These are phyloP conservation scores for Tinospora cordifolia DNA, from an alignment of 164 flowering plant genomes.

Conservation along the genomic window DNA sequence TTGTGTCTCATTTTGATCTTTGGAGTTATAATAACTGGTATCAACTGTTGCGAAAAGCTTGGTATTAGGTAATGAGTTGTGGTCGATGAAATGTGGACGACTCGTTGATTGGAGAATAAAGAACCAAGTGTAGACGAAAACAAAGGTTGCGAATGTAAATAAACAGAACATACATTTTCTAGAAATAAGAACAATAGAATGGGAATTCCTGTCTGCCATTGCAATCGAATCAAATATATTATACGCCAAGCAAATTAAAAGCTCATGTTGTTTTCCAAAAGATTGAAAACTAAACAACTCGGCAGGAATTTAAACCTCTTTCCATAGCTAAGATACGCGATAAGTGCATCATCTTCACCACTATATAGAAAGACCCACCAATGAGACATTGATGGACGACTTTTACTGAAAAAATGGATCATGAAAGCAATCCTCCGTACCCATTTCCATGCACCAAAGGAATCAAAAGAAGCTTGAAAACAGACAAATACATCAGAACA, in stretches of 20 bases:
- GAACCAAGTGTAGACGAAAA: conserved; percentile 67
- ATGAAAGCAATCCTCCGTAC: neutral
- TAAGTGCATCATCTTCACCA: neutral
- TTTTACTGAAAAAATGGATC: neutral
- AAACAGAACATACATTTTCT: conserved; percentile 38
- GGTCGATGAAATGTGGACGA: conserved; percentile 32
- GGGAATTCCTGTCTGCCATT: conserved; percentile 44
- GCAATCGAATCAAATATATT: neutral
- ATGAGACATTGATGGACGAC: neutral
- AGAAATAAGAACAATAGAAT: conserved; percentile 31
- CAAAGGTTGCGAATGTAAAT: conserved; percentile 33
- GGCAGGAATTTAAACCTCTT: neutral
- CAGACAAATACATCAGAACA: neutral
- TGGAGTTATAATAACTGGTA: conserved; percentile 12
- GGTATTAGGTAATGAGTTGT: conserved; percentile 29
- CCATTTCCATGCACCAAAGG: neutral
- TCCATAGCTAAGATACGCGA: neutral
- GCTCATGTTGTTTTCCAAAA: neutral
- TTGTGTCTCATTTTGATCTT: conserved; percentile 12
- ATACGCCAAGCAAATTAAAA: neutral
- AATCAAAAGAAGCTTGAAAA: neutral
- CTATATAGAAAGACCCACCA: neutral
- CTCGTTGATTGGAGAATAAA: conserved; percentile 51
- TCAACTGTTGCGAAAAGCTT: conserved; percentile 20
- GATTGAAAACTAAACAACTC: neutral